Evolutionary conservation across 2,329 filamentous ascomycete species (phyloP), one percentile per base, ranked within the genome.

Genomic region (Scopulariopsis brevicaulis): DNA sequence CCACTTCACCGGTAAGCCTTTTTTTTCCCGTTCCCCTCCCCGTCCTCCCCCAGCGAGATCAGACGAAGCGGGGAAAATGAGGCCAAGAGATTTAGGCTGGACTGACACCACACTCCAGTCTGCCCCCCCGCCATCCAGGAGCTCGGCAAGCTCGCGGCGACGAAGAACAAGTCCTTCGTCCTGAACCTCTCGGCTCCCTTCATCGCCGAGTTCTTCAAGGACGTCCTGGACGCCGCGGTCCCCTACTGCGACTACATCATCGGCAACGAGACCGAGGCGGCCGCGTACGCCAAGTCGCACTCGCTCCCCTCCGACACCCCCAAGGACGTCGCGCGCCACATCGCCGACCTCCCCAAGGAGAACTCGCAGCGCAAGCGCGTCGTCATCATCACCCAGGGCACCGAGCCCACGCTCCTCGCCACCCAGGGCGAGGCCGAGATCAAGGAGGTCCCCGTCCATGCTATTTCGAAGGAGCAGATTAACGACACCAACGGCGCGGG

Each of bases 191-290:
- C 90, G 56, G 94, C 94, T 8, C 94, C 94, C 60, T 99, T 99
- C 80, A 96, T 99, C 68, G 79, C 87, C 46, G 88, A 96, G 71
- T 96, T 96, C 82, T 99, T 97, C 87, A 96, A 96, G 81, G 92
- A 96, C 55, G 88, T 85, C 63, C 83, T 99, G 54, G 90, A 96
- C 74, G 85, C 85, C 66, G 87, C 89, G 58, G 80, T 90, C 57
- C 88, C 89, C 34, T 96, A 96, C 83, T 95, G 91, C 80, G 92
- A 97, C 77, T 95, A 93, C 75, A 80, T 97, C 61, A 89, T 99
- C 71, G 93, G 92, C 69, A 99, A 99, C 77, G 94, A 99, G 84
- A 89, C 89, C 64, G 94, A 99, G 78, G 93, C 92, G 54, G 83
- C 85, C 65, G 80, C 91, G 59, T 99, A 93, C 75, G 89, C 92